Evolutionary conservation across 805 yeast genomes (phyloP).

Genomic region (Kodamaea sagamina): DNA sequence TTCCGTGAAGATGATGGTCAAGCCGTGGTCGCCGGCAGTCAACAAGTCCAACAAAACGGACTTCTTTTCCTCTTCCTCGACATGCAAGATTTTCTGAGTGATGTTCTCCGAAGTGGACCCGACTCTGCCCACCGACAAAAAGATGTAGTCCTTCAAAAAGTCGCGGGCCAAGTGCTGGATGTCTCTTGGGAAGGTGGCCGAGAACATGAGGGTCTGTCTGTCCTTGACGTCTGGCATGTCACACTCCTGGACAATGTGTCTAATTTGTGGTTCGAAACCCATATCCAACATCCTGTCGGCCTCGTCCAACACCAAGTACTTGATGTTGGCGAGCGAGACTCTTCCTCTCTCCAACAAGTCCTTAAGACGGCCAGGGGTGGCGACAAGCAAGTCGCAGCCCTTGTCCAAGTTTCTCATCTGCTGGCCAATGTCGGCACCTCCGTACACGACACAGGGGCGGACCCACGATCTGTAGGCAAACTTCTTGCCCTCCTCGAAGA

Average conservation of each 20-base stretch:
- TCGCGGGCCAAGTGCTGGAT: conserved; percentile 97
- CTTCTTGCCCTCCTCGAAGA: conserved; percentile 92
- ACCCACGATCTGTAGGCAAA: conserved; percentile 99
- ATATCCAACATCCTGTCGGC: conserved; percentile 99
- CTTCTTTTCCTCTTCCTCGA: conserved; percentile 91
- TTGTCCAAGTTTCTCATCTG: conserved; percentile 87
- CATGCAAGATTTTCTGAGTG: conserved; percentile 89
- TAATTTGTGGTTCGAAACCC: conserved; percentile 99
- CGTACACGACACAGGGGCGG: conserved; percentile 92
- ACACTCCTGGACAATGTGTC: conserved; percentile 96
- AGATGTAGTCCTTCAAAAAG: conserved; percentile 92
- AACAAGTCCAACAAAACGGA: conserved; percentile 84
- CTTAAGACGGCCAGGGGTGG: conserved; percentile 98
- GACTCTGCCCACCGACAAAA: conserved; percentile 97
- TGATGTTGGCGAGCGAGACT: conserved; percentile 85
- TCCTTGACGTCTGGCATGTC: conserved; percentile 92
- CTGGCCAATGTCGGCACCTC: conserved; percentile 92
- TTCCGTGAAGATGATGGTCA: conserved; percentile 94
- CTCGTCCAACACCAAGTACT: conserved; percentile 94
- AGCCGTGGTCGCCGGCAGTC: conserved; percentile 74
- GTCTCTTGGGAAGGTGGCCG: conserved; percentile 98
- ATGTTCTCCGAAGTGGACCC: conserved; percentile 99
- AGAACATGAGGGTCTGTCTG: conserved; percentile 97
- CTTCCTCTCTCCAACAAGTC: conserved; percentile 95
- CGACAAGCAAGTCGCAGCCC: conserved; percentile 95